Base-by-base conservation (phyloP, 352 stramenopile genomes). In the Pythium pyrilobum region DNA sequence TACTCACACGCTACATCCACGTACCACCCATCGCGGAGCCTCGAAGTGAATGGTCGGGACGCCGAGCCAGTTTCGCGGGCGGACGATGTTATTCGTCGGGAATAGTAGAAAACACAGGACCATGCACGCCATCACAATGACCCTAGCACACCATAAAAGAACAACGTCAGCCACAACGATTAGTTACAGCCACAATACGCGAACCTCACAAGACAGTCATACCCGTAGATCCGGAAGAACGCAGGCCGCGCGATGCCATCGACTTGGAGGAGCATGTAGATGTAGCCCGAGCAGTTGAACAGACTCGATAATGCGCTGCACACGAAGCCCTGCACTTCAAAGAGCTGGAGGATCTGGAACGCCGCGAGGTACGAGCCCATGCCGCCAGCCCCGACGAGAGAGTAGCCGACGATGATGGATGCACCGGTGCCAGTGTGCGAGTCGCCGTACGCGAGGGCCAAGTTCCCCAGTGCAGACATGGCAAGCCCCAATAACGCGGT, bases 231-330 rank as follows among this genome's bases (percentile, higher is more conserved):
- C 4, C 53, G 57, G 33, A 92, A 92, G 59, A 92, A 90, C 1
- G 38, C 41, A 13, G 38, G 27, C 1, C 78, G 74, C 8, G 68
- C 72, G 34, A 89, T 57, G 8, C 64, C 66, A 20, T 74, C 59
- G n/a, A 83, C 32, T 54, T 86, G 68, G 28, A 92, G 69, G 16
- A 87, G 52, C 82, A 92, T 90, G 56, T 89, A 92, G n/a, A 92
- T 56, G 47, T 91, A 92, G 2, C 82, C 80, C 4, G 80, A 92
- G 23, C 80, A 89, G 42, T 92, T 92, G 53, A 92, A 92, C 36
- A 92, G 58, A 36, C 82, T 92, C 16, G 82, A 90, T 16, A 90
- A 58, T n/a, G 72, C 81, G 34, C 79, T 90, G 59, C 79, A 92
- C 31, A 89, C 77, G 20, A 89, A 66, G 0, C 80, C 82, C 68